These are phyloP conservation scores for Lasiodiplodia sp. DNA, from an alignment of 2,329 filamentous ascomycete species.

Conservation along the genomic window DNA sequence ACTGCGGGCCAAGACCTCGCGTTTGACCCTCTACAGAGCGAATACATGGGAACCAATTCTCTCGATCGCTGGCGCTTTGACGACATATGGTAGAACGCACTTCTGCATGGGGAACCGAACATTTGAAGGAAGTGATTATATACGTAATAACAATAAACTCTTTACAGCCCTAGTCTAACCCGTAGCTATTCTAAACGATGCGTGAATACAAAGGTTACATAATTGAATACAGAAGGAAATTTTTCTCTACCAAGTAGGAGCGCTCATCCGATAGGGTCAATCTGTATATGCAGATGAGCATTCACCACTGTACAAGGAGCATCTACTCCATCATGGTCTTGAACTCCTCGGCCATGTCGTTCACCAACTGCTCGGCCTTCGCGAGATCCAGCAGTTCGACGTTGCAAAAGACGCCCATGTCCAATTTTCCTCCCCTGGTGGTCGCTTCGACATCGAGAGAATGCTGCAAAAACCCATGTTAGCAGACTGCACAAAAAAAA, in stretches of 20 bases:
- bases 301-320: background rate
- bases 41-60: background rate
- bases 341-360: slow-evolving; percentile 38
- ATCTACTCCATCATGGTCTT: background rate
- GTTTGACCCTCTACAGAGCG: background rate
- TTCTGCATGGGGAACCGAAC: background rate
- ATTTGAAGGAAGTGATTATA: background rate
- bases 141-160: background rate
- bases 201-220: background rate
- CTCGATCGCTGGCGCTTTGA: background rate
- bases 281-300: background rate
- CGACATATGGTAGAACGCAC: background rate
- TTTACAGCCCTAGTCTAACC: background rate
- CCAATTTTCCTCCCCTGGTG: slow-evolving; percentile 55
- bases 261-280: background rate
- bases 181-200: background rate
- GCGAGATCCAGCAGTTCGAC: slow-evolving; percentile 51
- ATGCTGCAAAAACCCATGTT: slow-evolving; percentile 45
- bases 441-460: slow-evolving; percentile 64
- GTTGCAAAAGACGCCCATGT: slow-evolving; percentile 62
- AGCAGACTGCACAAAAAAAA: slow-evolving; percentile 32
- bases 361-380: slow-evolving; percentile 45
- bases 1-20: background rate
- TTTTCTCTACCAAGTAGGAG: background rate
- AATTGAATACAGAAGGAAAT: background rate